phyloP scores from a whole-genome alignment of 148 eudicot genomes.

The Hydrangea macrophylla region DNA sequence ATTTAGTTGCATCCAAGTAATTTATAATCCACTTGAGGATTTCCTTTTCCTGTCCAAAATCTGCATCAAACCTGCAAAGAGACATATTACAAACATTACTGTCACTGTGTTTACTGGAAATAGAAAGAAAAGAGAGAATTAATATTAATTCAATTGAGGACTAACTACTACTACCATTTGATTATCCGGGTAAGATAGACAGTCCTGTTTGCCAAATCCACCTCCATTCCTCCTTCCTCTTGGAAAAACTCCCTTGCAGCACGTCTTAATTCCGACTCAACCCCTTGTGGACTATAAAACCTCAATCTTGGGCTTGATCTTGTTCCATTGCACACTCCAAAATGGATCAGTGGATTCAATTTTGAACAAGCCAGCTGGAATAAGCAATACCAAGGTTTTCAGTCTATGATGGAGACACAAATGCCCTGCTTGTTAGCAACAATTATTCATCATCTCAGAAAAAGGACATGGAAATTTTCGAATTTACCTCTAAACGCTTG shows the following conservation, averaged over 20 bases:
- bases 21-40: slow-evolving; percentile 56
- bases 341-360: slow-evolving; percentile 75
- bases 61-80: slow-evolving; percentile 64
- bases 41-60: slow-evolving; percentile 78
- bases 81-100: background rate
- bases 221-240: slow-evolving; percentile 52
- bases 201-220: slow-evolving; percentile 74
- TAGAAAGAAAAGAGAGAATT: background rate
- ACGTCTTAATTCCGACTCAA: slow-evolving; percentile 64
- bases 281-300: slow-evolving; percentile 61
- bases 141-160: background rate
- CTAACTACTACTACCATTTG: slow-evolving; percentile 88
- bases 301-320: slow-evolving; percentile 72
- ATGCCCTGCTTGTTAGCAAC: background rate
- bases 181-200: slow-evolving; percentile 56
- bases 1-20: slow-evolving; percentile 71
- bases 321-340: slow-evolving; percentile 81
- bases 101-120: too few species aligned
- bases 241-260: slow-evolving; percentile 75
- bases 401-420: too few species aligned
- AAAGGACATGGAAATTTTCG: background rate
- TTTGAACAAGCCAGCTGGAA: slow-evolving; percentile 57
- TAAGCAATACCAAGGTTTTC: background rate
- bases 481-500: slow-evolving; percentile 69
- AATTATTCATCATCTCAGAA: background rate